Percentiles rank a stretch among this genome's conserved stretches.
Conservation (phyloP, 2,329 filamentous ascomycete genomes). For the Phaeosphaeriaceae sp. region DNA sequence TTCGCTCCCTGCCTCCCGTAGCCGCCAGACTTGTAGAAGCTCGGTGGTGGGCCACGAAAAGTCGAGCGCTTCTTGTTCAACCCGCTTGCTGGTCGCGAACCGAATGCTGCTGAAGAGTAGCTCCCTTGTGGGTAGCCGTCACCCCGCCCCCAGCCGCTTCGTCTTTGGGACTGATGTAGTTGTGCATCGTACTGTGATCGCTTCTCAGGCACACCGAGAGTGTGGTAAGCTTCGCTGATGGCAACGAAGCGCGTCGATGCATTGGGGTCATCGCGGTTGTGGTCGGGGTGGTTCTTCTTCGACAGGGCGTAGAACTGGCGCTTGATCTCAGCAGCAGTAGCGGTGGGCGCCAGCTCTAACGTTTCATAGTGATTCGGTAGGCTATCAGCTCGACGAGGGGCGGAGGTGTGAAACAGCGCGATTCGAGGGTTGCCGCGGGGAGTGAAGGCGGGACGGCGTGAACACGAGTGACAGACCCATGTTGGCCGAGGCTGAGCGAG, state of each 20-base stretch:
- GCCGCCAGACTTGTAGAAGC: slow-evolving; percentile 83
- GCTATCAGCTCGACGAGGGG: slow-evolving; percentile 44
- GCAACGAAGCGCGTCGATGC: slow-evolving; percentile 80
- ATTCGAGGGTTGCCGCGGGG: slow-evolving; percentile 6
- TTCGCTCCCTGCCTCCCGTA: slow-evolving; percentile 73
- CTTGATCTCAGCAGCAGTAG: slow-evolving; percentile 81
- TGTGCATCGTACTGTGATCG: slow-evolving; percentile 83
- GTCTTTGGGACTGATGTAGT: slow-evolving; percentile 51
- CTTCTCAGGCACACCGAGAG: slow-evolving; percentile 75
- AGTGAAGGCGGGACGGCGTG: slow-evolving; percentile 13
- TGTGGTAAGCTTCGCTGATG: slow-evolving; percentile 82
- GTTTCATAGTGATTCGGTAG: slow-evolving; percentile 79
- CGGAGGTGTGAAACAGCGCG: slow-evolving; percentile 55
- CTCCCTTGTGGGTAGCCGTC: slow-evolving; percentile 61
- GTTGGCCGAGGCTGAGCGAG: slow-evolving; percentile 12
- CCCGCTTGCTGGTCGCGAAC: slow-evolving; percentile 80
- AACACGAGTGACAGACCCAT: slow-evolving; percentile 29
- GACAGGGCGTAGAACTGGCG: slow-evolving; percentile 92
- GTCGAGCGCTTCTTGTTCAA: slow-evolving; percentile 76
- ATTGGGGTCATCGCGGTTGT: slow-evolving; percentile 76
- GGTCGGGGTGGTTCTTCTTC: slow-evolving; percentile 91
- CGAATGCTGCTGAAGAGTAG: slow-evolving; percentile 63
- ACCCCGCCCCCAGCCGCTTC: slow-evolving; percentile 36
- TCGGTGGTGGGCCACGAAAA: slow-evolving; percentile 86
- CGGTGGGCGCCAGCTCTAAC: slow-evolving; percentile 73